Percentiles rank a stretch among this genome's conserved stretches.
phyloP scores from a whole-genome alignment of 805 yeast genomes.

The Pichia thaimueangensis region DNA sequence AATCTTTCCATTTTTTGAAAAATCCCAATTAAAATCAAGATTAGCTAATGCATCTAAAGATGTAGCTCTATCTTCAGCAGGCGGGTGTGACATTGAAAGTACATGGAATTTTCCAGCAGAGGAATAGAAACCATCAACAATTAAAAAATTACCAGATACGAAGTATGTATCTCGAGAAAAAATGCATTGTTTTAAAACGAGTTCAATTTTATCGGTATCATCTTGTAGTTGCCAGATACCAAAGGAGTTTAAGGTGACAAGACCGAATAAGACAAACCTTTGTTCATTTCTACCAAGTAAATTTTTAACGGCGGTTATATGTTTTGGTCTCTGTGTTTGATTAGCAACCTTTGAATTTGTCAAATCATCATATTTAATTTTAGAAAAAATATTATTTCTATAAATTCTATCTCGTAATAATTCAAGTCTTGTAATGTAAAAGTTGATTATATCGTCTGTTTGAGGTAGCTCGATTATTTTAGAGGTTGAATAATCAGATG shows the following conservation, averaged over 20 bases:
- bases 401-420: constrained; percentile 63
- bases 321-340: constrained; percentile 11
- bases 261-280: constrained; percentile 71
- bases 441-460: constrained; percentile 13
- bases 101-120: constrained; percentile 69
- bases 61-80: constrained; percentile 66
- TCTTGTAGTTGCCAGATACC: constrained; percentile 81
- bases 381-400: constrained; percentile 48
- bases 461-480: constrained; percentile 10
- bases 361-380: constrained; percentile 8
- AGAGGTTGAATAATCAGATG: constrained; percentile 1
- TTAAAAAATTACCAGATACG: constrained; percentile 67
- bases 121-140: constrained; percentile 81
- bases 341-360: background rate
- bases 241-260: constrained; percentile 52
- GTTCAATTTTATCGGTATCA: constrained; percentile 62
- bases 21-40: constrained; percentile 49
- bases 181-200: constrained; percentile 56
- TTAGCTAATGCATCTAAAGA: constrained; percentile 72
- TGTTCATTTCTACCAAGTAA: constrained; percentile 78
- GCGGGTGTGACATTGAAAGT: constrained; percentile 77
- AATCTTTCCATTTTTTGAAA: constrained; percentile 39
- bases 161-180: constrained; percentile 62
- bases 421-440: constrained; percentile 49
- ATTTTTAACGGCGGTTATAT: constrained; percentile 72